Percentiles rank a stretch among this genome's conserved stretches.
These are phyloP conservation scores for Pythium aristosporum DNA, from an alignment of 352 stramenopile genomes.

Conservation along the genomic window DNA sequence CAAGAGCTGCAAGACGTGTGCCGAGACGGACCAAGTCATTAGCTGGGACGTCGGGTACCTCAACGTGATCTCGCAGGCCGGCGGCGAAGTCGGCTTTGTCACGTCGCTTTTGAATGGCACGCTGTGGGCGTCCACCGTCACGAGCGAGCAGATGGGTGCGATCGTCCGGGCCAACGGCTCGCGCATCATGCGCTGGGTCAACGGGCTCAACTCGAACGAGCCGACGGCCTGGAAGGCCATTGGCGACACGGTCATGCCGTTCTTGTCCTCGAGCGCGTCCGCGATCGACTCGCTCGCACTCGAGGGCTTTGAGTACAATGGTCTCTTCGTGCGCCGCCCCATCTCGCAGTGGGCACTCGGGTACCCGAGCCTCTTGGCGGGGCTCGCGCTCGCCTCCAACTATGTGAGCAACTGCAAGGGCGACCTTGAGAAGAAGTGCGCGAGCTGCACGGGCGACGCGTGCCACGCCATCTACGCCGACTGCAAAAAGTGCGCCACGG, in stretches of 20 bases:
- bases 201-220: constrained; percentile 77
- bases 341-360: constrained; percentile 67
- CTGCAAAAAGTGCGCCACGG: constrained; percentile 36
- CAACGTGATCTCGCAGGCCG: constrained; percentile 58
- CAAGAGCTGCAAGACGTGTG: constrained; percentile 56
- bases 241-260: constrained; percentile 39
- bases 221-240: constrained; percentile 63
- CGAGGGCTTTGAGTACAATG: constrained; percentile 73
- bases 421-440: constrained; percentile 43
- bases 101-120: constrained; percentile 40
- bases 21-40: constrained; percentile 53
- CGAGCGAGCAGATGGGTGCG: constrained; percentile 21
- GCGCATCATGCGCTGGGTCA: constrained; percentile 75
- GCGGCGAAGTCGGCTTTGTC: constrained; percentile 62
- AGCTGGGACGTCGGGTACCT: constrained; percentile 67
- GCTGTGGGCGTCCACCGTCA: constrained; percentile 33
- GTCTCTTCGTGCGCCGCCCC: constrained; percentile 56
- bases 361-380: constrained; percentile 69
- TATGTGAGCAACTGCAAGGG: constrained; percentile 36
- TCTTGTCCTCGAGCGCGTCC: constrained; percentile 31
- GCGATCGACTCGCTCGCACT: constrained; percentile 47
- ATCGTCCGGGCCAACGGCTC: constrained; percentile 41
- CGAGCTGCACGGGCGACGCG: constrained; percentile 30
- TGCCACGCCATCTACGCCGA: constrained; percentile 32
- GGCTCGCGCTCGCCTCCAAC: constrained; percentile 47